A percentile compares a stretch with the other conserved stretches of the same genome.
Conservation (phyloP, 2,329 filamentous ascomycete genomes). For the Dactylellina leptospora region DNA sequence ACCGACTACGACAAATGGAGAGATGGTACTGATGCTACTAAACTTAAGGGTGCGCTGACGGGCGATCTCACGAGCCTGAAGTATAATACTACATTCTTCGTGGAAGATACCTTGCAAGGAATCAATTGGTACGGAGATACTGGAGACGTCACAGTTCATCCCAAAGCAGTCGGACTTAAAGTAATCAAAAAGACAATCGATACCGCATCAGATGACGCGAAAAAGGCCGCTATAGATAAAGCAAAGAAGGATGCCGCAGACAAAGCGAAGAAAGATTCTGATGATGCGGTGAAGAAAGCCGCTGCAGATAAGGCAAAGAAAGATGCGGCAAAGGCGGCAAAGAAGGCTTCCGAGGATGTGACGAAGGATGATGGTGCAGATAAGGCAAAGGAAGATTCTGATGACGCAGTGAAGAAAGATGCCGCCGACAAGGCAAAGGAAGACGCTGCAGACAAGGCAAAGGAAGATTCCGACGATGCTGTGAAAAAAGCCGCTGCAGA, state of each 20-base stretch:
- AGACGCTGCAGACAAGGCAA: neutral
- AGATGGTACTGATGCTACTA: neutral
- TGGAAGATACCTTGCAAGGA: constrained; percentile 19
- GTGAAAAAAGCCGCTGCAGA: neutral
- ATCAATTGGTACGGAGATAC: constrained; percentile 42
- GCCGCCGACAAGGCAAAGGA: neutral
- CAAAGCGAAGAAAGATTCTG: neutral
- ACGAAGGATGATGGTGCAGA: neutral
- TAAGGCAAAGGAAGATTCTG: neutral
- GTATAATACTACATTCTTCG: constrained; percentile 23
- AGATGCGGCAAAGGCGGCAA: neutral
- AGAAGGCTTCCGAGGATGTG: neutral
- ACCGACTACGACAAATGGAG: constrained; percentile 23
- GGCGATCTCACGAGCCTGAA: neutral
- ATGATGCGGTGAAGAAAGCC: neutral
- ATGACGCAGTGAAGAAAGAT: neutral
- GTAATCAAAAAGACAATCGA: neutral
- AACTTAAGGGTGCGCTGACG: too few species aligned
- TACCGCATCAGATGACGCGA: neutral
- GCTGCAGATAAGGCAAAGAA: neutral
- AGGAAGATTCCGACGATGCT: neutral
- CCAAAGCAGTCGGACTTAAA: neutral
- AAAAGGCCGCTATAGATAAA: neutral
- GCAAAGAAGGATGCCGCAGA: neutral
- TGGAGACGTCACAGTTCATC: constrained; percentile 10